These are phyloP conservation scores for Emergomyces africanus DNA, from an alignment of 2,329 filamentous ascomycete genomes.

Conservation along the genomic window DNA sequence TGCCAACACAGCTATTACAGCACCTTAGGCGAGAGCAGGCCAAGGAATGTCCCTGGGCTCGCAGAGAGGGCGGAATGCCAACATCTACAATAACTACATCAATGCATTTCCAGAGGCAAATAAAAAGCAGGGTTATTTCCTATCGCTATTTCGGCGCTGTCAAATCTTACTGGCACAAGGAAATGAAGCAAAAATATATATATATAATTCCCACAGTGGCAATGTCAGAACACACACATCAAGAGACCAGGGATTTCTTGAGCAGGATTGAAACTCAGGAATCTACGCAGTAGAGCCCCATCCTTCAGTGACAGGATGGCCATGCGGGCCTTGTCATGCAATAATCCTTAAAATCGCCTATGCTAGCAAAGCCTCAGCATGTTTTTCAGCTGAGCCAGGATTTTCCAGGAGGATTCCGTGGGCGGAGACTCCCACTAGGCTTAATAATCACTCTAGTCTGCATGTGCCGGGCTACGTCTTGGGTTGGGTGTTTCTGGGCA, in stretches of 20 bases:
- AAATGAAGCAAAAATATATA: neutral
- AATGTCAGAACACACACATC: neutral
- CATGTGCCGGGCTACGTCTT: too few species aligned
- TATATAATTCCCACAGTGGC: neutral
- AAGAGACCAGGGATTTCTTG: neutral
- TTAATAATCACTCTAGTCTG: neutral
- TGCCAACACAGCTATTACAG: neutral
- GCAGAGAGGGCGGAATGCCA: neutral
- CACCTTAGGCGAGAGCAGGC: neutral
- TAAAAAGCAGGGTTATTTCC: neutral
- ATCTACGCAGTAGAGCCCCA: neutral
- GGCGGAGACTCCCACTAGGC: neutral
- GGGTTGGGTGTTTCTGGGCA: neutral
- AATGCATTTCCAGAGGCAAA: neutral
- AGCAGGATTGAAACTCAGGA: neutral
- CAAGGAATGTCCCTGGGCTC: neutral
- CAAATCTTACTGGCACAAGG: neutral
- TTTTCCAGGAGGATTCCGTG: neutral
- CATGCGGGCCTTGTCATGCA: neutral
- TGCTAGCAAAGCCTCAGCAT: neutral
- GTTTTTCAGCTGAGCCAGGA: constrained; percentile 1
- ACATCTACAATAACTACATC: neutral
- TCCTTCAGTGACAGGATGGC: neutral
- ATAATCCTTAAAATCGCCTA: neutral
- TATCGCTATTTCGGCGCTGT: neutral